These are phyloP conservation scores for Cladosporium sp. DNA, from an alignment of 2,329 filamentous ascomycete genomes.

Conservation along the genomic window DNA sequence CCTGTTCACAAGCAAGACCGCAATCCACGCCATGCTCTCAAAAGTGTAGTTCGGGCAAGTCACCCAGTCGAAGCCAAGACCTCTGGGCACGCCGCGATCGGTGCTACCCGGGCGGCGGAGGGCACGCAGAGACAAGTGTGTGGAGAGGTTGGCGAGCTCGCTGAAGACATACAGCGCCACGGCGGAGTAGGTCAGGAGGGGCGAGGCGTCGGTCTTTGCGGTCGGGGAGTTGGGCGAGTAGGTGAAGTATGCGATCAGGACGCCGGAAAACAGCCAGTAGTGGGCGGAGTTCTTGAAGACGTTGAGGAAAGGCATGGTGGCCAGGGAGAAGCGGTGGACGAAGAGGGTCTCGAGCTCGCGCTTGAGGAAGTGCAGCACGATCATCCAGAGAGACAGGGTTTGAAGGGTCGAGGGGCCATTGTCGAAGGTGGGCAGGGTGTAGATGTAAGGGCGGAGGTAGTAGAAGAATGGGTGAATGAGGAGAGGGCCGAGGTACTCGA, in stretches of 20 bases:
- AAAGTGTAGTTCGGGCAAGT: constrained; percentile 99
- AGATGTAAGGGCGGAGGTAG: constrained; percentile 70
- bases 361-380: constrained; percentile 86
- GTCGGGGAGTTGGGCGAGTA: constrained; percentile 75
- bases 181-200: constrained; percentile 63
- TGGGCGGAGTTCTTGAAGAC: constrained; percentile 94
- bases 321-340: constrained; percentile 90
- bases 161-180: constrained; percentile 72
- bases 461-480: constrained; percentile 78
- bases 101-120: constrained; percentile 78
- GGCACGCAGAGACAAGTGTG: constrained; percentile 75
- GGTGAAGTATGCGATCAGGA: constrained; percentile 79
- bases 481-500: constrained; percentile 92
- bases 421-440: constrained; percentile 50
- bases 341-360: constrained; percentile 93
- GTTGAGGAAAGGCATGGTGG: constrained; percentile 88
- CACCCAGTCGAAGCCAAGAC: constrained; percentile 80
- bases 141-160: constrained; percentile 76
- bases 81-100: constrained; percentile 82
- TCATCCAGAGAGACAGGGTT: constrained; percentile 69
- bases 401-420: constrained; percentile 62
- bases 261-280: constrained; percentile 85
- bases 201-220: constrained; percentile 51
- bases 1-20: constrained; percentile 75
- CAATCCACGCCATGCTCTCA: constrained; percentile 82